Evolutionary conservation across 805 yeast genomes (phyloP), one percentile per base, ranked within the genome.

Genomic region (Zygoascus bituminiphila): DNA sequence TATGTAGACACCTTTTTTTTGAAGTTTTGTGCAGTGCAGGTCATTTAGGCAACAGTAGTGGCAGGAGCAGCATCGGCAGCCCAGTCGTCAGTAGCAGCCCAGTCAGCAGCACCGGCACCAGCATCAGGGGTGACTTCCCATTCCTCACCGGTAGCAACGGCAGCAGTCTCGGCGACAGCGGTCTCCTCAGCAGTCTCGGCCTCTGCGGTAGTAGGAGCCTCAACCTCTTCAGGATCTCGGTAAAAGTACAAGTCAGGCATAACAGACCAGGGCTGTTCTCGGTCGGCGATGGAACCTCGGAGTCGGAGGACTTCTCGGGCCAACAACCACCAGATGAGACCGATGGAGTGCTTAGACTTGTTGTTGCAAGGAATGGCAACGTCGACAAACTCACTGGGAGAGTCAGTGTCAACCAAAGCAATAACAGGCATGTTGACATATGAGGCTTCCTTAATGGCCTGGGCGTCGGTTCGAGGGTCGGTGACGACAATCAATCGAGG

Each of bases 241-340:
- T 93, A 93, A 89, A 93, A 93, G 89, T 89, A 93, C 75, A 93
- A 83, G 80, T 93, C 99, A 75, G 98, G 98, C 98, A 93, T 93
- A 72, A 93, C 93, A 64, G 94, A 78, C 99, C 99, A 93, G 74
- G 85, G 83, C 75, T 93, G 87, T 63, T 85, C 71, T 82, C 99
- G 88, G 87, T 86, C 84, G 71, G 94, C 88, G 65, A 93, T 76
- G 71, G 88, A 82, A 72, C 99, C 98, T 80, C 96, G 86, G 76
- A 93, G 84, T 81, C 99, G 88, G 72, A 93, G 82, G 66, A 93
- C 98, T 80, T 93, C 99, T 79, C 99, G 88, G 69, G 98, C 93
- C 67, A 93, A 74, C 77, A 93, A 79, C 95, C 95, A 93, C 98
- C 98, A 93, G 83, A 93, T 81, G 71, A 93, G 84, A 85, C 99